Conservation (phyloP, 2,329 filamentous ascomycete genomes). For the Atkinsonella texensis region DNA sequence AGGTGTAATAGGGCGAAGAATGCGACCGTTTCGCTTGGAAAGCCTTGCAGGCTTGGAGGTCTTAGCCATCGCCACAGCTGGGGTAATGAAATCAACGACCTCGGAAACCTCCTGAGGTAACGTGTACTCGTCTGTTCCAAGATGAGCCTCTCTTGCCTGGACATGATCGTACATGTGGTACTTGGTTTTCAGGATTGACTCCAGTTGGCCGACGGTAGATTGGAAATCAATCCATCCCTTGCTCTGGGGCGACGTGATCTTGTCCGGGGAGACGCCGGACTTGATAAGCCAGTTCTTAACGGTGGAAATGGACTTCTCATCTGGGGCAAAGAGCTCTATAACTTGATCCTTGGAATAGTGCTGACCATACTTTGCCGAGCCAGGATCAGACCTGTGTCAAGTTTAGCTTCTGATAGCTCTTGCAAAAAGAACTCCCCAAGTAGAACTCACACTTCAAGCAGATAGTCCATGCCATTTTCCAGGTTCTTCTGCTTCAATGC, state of each 20-base stretch:
- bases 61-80: constrained; percentile 17
- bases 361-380: constrained; percentile 32
- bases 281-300: constrained; percentile 41
- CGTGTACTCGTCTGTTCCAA: constrained; percentile 30
- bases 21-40: constrained; percentile 1
- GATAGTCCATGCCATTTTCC: constrained; percentile 29
- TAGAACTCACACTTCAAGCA: constrained; percentile 23
- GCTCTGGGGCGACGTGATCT: constrained; percentile 36
- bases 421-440: too few relatives aligned
- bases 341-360: constrained; percentile 34
- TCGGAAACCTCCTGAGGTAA: constrained; percentile 23
- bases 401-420: too few relatives aligned
- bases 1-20: not conserved
- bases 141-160: constrained; percentile 19
- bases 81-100: constrained; percentile 30
- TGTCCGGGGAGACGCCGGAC: constrained; percentile 34
- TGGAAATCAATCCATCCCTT: constrained; percentile 43
- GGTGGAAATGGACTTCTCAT: constrained; percentile 32
- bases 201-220: constrained; percentile 39
- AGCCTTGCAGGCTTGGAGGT: not conserved
- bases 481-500: constrained; percentile 33
- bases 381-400: constrained; percentile 23
- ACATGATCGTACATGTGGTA: constrained; percentile 38
- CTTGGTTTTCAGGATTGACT: constrained; percentile 38
- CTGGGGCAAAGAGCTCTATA: constrained; percentile 29